phyloP scores from a whole-genome alignment of 345 rosid species.

The Eucalyptus cloeziana region DNA sequence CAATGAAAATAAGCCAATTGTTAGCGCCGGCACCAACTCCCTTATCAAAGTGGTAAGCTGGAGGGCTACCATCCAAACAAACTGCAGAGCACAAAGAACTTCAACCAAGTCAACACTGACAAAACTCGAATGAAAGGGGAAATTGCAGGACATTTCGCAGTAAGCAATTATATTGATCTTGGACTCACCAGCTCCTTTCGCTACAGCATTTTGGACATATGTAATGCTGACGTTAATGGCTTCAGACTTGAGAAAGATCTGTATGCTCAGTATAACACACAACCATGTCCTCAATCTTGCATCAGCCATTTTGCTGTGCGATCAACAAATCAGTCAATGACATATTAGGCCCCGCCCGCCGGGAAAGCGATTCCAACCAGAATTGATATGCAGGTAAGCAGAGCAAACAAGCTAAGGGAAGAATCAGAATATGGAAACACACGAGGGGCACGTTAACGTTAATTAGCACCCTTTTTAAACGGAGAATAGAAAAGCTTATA shows the following conservation, averaged over 20 bases:
- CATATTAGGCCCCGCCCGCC: no score
- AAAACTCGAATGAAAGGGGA: not conserved
- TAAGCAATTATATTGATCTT: not conserved
- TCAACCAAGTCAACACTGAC: not conserved
- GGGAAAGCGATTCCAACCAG: not conserved
- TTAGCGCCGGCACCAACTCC: conserved; percentile 78
- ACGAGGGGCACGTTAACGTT: not conserved
- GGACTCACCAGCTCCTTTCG: conserved; percentile 76
- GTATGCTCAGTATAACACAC: conserved; percentile 13
- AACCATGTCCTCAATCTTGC: conserved; percentile 28
- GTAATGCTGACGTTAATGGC: conserved; percentile 46
- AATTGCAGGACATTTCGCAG: not conserved
- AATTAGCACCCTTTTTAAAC: not conserved
- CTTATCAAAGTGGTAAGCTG: conserved; percentile 74
- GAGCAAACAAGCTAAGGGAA: not conserved
- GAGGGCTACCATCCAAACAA: conserved; percentile 95
- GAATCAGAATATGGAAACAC: not conserved
- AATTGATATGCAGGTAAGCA: not conserved
- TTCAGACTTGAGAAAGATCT: conserved; percentile 22
- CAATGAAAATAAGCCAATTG: conserved; percentile 77
- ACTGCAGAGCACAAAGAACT: conserved; percentile 22
- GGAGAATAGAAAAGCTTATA: not conserved
- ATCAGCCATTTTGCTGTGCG: conserved; percentile 32
- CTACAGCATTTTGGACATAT: conserved; percentile 47
- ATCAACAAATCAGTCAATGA: not conserved